These are phyloP conservation scores for Delphinella strobiligena DNA, from an alignment of 2,329 filamentous ascomycete species.

Conservation along the genomic window DNA sequence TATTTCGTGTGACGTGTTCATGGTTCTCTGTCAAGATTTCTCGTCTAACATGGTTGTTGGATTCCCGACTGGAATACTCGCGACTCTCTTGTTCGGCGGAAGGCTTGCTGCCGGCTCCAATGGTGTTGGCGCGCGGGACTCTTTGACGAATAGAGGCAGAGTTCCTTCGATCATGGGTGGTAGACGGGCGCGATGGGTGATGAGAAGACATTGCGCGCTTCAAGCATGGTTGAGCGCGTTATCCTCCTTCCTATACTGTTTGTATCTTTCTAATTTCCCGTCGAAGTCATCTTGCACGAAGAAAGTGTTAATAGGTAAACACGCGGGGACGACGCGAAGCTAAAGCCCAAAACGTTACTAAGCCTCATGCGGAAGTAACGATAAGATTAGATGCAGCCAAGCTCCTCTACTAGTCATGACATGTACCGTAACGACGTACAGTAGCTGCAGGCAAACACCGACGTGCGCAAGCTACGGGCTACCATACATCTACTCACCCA, in stretches of 20 bases:
- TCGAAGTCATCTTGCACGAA: too few species aligned
- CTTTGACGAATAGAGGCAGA: slow-evolving; percentile 18
- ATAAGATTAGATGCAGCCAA: not conserved
- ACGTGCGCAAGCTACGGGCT: not conserved
- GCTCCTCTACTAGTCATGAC: too few species aligned
- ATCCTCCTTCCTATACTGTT: not conserved
- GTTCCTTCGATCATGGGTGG: slow-evolving; percentile 11
- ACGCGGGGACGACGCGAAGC: not conserved
- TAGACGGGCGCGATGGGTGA: not conserved
- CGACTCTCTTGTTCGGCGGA: slow-evolving; percentile 21
- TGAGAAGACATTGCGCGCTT: slow-evolving; percentile 6
- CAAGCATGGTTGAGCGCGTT: slow-evolving; percentile 4
- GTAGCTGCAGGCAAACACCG: not conserved
- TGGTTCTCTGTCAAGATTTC: slow-evolving; percentile 24
- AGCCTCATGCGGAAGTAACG: not conserved
- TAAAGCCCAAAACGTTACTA: not conserved
- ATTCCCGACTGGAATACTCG: slow-evolving; percentile 8
- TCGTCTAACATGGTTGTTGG: slow-evolving; percentile 15
- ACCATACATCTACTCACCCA: not conserved
- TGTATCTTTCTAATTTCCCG: too few species aligned
- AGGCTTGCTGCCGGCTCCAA: slow-evolving; percentile 5
- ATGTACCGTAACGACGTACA: not conserved
- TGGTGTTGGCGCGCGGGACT: slow-evolving; percentile 19
- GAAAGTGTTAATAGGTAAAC: not conserved
- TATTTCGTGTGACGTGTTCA: slow-evolving; percentile 24